phyloP scores from a whole-genome alignment of 1,284 basidiomycete genomes.

The Anthracocystis walkeri region DNA sequence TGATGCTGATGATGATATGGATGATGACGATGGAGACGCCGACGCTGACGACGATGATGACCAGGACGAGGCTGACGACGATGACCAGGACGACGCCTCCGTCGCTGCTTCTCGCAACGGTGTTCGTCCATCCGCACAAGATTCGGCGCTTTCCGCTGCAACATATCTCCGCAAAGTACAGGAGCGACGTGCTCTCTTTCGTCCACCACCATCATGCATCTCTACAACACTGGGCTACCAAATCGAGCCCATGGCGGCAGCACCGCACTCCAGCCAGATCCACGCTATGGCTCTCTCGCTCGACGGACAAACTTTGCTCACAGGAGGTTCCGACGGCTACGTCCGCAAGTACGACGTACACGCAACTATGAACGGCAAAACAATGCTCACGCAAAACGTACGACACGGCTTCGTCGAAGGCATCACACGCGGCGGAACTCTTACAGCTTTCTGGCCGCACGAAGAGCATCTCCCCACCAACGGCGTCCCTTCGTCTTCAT shows the following conservation, averaged over 20 bases:
- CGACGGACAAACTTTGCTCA: conserved; percentile 89
- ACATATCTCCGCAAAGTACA: conserved; percentile 44
- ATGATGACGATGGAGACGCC: conserved; percentile 23
- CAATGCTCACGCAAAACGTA: conserved; percentile 88
- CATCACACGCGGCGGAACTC: conserved; percentile 87
- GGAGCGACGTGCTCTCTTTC: conserved; percentile 37
- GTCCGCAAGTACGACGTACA: conserved; percentile 94
- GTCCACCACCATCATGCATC: conserved; percentile 22
- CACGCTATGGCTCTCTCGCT: conserved; percentile 84
- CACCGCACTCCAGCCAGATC: conserved; percentile 87
- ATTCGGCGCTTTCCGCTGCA: conserved; percentile 26
- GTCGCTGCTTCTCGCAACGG: conserved; percentile 23
- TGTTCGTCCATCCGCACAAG: conserved; percentile 11
- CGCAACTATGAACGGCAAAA: conserved; percentile 85
- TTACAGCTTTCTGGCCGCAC: conserved; percentile 84
- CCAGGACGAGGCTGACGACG: conserved; percentile 24
- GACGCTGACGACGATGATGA: conserved; percentile 30
- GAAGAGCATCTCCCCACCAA: conserved; percentile 66
- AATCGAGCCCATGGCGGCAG: conserved; percentile 91
- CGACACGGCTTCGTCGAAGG: conserved; percentile 91
- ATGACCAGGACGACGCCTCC: conserved; percentile 18
- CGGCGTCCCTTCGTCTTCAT: conserved; percentile 5
- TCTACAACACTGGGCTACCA: conserved; percentile 43
- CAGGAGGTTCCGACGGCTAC: conserved; percentile 92
- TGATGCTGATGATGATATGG: conserved; percentile 24